phyloP scores from a whole-genome alignment of 1,284 basidiomycete species.

The Termitomyces sp. region DNA sequence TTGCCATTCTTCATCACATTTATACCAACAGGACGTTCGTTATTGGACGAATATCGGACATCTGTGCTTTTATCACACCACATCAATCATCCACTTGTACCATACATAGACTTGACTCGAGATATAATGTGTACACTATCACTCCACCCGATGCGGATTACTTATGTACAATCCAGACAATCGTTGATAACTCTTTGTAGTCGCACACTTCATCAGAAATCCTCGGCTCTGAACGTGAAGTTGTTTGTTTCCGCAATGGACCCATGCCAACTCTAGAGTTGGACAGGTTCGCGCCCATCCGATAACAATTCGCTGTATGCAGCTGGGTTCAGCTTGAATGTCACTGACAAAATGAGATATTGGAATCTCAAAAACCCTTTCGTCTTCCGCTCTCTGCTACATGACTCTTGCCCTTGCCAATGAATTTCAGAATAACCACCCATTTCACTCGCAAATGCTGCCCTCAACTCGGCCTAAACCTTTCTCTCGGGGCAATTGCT shows the following conservation, averaged over 20 bases:
- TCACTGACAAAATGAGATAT: background rate
- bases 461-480: background rate
- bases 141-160: background rate
- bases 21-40: background rate
- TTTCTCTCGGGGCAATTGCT: background rate
- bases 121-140: background rate
- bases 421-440: background rate
- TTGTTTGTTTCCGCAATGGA: background rate
- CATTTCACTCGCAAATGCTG: background rate
- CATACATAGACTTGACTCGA: background rate
- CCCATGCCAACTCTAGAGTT: background rate
- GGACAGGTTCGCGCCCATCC: no score
- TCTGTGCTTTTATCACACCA: background rate
- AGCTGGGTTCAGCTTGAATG: background rate
- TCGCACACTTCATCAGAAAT: background rate
- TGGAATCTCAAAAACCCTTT: background rate
- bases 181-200: background rate
- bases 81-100: background rate
- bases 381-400: background rate
- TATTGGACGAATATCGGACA: background rate
- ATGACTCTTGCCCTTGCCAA: background rate
- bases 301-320: background rate
- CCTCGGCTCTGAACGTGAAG: background rate
- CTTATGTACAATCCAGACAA: background rate
- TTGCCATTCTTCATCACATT: background rate